These are phyloP conservation scores for Monosporascus cannonballus DNA, from an alignment of 2,329 filamentous ascomycete genomes.

Conservation along the genomic window DNA sequence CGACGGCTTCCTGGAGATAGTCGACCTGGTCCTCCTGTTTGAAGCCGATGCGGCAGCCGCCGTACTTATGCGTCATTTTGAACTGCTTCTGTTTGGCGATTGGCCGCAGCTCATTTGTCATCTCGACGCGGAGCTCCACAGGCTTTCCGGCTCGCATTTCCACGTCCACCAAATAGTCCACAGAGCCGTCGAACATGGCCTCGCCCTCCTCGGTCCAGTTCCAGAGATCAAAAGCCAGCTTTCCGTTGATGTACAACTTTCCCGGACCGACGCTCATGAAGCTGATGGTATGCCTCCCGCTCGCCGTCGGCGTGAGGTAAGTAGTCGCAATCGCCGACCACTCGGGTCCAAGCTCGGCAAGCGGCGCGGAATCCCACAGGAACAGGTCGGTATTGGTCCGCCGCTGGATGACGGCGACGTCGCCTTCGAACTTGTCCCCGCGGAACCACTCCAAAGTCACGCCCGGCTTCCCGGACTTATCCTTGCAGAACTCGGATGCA, in stretches of 20 bases:
- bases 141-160: constrained; percentile 53
- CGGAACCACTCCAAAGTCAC: constrained; percentile 60
- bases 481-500: constrained; percentile 52
- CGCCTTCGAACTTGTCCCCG: constrained; percentile 56
- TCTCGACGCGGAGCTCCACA: constrained; percentile 57
- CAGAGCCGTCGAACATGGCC: constrained; percentile 64
- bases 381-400: constrained; percentile 61
- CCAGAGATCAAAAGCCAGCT: constrained; percentile 59
- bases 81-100: constrained; percentile 51
- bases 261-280: constrained; percentile 64
- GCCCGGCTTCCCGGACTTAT: constrained; percentile 50
- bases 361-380: constrained; percentile 63
- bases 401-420: constrained; percentile 50
- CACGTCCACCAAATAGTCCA: constrained; percentile 57
- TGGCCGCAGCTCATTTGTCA: constrained; percentile 61
- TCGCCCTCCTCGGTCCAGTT: constrained; percentile 64
- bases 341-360: constrained; percentile 51
- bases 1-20: constrained; percentile 59
- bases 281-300: constrained; percentile 59
- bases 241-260: constrained; percentile 52
- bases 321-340: constrained; percentile 61
- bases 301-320: constrained; percentile 49
- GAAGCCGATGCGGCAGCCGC: constrained; percentile 66
- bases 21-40: constrained; percentile 58
- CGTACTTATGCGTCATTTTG: constrained; percentile 58